Conservation (phyloP, 78 protist genomes). For the Dictyostelium capitatum region DNA sequence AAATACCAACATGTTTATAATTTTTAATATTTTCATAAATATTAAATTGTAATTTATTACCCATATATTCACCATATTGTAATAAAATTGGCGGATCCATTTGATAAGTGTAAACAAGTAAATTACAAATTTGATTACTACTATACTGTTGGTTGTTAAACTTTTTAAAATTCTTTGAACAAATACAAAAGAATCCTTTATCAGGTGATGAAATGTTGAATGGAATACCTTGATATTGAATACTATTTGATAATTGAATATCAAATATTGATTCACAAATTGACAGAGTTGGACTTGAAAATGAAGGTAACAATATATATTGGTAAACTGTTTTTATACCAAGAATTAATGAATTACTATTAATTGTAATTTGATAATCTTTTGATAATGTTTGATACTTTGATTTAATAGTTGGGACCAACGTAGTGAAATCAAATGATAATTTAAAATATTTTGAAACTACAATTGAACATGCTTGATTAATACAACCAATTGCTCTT, state of each 20-base stretch:
- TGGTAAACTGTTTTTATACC: constrained; percentile 7
- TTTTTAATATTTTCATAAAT: background rate
- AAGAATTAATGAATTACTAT: background rate
- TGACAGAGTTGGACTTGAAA: too few relatives aligned
- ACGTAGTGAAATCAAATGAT: background rate
- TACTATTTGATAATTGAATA: background rate
- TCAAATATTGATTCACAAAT: background rate
- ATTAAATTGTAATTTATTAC: background rate
- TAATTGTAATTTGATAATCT: background rate
- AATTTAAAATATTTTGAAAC: background rate
- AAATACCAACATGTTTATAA: background rate
- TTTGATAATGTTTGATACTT: background rate
- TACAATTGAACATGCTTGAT: background rate
- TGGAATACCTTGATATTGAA: background rate
- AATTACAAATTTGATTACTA: constrained; percentile 4
- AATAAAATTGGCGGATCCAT: constrained; percentile 21
- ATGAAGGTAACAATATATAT: background rate
- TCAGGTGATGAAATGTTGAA: background rate
- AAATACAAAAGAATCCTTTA: constrained; percentile 16
- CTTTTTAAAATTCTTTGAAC: constrained; percentile 19
- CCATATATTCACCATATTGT: constrained; percentile 11
- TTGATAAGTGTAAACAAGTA: constrained; percentile 19
- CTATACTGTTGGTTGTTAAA: background rate
- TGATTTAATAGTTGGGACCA: constrained; percentile 1
- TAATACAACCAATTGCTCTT: constrained; percentile 18